Evolutionary conservation across 2,329 filamentous ascomycete species (phyloP), one percentile per base, ranked within the genome.

Genomic region (Colletotrichum truncatum): DNA sequence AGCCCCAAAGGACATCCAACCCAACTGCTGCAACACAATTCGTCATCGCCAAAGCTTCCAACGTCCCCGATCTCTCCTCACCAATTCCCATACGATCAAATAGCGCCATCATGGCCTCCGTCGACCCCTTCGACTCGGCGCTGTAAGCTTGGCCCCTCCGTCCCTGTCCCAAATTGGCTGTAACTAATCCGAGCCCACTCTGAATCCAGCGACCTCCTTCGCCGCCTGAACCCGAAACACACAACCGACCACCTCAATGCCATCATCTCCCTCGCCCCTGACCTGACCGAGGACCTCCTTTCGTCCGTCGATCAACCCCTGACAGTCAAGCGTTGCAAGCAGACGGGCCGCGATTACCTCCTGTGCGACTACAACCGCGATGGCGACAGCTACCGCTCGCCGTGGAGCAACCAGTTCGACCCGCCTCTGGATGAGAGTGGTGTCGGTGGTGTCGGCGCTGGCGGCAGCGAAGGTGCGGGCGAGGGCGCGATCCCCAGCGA

Each of bases 361-460:
- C 92, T 98, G 74, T 99, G 96, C 85, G 96, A 99, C 87, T 99
- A 99, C 87, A 99, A 99, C 86, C 94, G 96, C 70, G 96, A 99
- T 81, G 96, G 96, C 68, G 95, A 98, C 82, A 97, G 92, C 81
- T 97, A 97, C 87, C 92, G 96, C 68, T 97, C 93, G 70, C 96
- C 96, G n/a, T 99, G 96, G 96, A 96, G 91, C 82, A 98, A 98
- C 82, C 92, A 97, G 80, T 99, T 99, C 79, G 94, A 98, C 77
- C 96, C 95, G 16, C 92, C 94, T 12, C 86, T 97, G 66, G 91
- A 92, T 70, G 86, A 86, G 70, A 86, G 85, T 52, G 87, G 88
- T 51, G 75, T 72, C 8, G 72, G 75, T 6, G 86, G 83, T 26
- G 81, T 85, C 3, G 83, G 84, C 8, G 80, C 81, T 1, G 84